Conservation (phyloP, 345 rosid genomes). For the Draba incana region DNA sequence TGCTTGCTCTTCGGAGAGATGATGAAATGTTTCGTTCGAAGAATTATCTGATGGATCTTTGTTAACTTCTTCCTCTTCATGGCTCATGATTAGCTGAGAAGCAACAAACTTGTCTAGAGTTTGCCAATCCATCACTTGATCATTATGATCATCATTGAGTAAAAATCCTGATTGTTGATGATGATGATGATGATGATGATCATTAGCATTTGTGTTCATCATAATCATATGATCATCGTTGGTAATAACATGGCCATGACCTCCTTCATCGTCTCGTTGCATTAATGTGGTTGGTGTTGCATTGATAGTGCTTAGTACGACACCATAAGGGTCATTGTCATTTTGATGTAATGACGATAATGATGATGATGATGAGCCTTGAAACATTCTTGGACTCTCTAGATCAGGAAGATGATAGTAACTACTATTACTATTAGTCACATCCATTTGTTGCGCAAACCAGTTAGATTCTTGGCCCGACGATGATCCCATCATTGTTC, state of each 20-base stretch:
- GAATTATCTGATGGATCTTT: slow-evolving; percentile 40
- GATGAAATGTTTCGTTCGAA: slow-evolving; percentile 39
- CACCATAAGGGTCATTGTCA: slow-evolving; percentile 41
- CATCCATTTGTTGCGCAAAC: slow-evolving; percentile 40
- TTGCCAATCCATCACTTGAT: slow-evolving; percentile 45
- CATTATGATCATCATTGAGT: slow-evolving; percentile 37
- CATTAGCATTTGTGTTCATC: slow-evolving; percentile 34
- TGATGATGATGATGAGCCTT: slow-evolving; percentile 40
- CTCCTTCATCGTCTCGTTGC: slow-evolving; percentile 33
- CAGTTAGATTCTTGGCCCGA: slow-evolving; percentile 40
- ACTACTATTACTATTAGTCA: slow-evolving; percentile 20
- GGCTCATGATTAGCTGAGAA: slow-evolving; percentile 42
- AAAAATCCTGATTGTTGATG: slow-evolving; percentile 19
- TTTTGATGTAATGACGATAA: slow-evolving; percentile 34
- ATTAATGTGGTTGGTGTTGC: slow-evolving; percentile 31
- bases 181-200: slow-evolving; percentile 18
- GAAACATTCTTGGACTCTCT: slow-evolving; percentile 65
- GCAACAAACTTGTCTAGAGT: slow-evolving; percentile 46
- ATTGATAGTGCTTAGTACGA: slow-evolving; percentile 35
- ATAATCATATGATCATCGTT: slow-evolving; percentile 38
- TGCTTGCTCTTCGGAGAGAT: slow-evolving; percentile 37
- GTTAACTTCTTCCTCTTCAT: slow-evolving; percentile 41
- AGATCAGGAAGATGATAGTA: slow-evolving; percentile 78
- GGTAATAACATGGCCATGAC: slow-evolving; percentile 26
- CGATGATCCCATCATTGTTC: slow-evolving; percentile 45